Conservation (phyloP, 106 monocot species). For the Acorus calamus region DNA sequence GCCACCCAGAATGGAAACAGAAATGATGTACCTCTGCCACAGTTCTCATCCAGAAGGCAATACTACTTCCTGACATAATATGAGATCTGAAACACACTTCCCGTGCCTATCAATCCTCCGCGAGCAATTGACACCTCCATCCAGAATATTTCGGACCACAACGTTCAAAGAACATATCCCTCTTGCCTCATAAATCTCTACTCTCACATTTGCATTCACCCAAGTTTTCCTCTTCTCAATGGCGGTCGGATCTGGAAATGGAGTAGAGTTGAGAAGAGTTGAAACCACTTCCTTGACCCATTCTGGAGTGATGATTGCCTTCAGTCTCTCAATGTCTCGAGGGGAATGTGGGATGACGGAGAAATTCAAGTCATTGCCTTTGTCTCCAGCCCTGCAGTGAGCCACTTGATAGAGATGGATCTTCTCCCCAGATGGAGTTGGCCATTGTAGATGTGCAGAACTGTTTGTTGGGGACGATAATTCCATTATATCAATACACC, state of each 20-base stretch:
- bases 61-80: conserved; percentile 63
- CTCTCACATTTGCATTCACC: conserved; percentile 24
- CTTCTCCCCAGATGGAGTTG: conserved; percentile 33
- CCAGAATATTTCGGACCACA: conserved; percentile 71
- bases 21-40: no score
- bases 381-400: conserved; percentile 86
- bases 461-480: neutral
- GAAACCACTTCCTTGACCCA: conserved; percentile 68
- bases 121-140: conserved; percentile 96
- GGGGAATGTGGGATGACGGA: conserved; percentile 82
- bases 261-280: conserved; percentile 32
- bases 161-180: conserved; percentile 85
- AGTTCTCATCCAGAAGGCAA: conserved; percentile 27
- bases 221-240: conserved; percentile 8
- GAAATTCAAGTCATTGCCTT: conserved; percentile 91
- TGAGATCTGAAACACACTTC: conserved; percentile 87
- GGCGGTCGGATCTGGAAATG: conserved; percentile 18
- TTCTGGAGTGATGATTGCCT: conserved; percentile 48
- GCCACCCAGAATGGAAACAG: no score
- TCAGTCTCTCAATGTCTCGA: conserved; percentile 52
- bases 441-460: conserved; percentile 2
- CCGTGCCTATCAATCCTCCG: conserved; percentile 92
- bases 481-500: neutral
- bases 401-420: conserved; percentile 77
- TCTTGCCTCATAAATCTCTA: conserved; percentile 76